Evolutionary conservation across 106 monocot genomes (phyloP).

Genomic region (Apostasia shenzhenica): DNA sequence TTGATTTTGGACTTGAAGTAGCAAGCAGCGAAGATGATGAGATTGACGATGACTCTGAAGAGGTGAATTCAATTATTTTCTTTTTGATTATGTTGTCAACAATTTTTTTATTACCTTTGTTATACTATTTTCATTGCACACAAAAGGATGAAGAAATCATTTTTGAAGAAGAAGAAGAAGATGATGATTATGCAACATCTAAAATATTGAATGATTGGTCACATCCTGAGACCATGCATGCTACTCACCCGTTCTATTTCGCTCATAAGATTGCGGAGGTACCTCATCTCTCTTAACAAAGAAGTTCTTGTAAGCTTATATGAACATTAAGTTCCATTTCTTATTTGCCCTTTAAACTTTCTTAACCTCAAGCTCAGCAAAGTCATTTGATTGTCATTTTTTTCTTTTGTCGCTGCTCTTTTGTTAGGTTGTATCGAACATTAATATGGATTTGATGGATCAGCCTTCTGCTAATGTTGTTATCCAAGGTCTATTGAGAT

Average conservation of each 20-base stretch:
- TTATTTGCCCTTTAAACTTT: neutral
- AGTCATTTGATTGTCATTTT: neutral
- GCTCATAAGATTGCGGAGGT: slow-evolving; percentile 77
- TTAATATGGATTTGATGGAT: slow-evolving; percentile 66
- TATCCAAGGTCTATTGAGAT: slow-evolving; percentile 74
- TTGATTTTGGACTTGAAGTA: slow-evolving; percentile 54
- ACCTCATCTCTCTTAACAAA: neutral
- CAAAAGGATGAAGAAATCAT: slow-evolving; percentile 38
- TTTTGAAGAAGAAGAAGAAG: slow-evolving; percentile 54
- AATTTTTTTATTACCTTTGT: slow-evolving; percentile 3
- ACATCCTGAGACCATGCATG: slow-evolving; percentile 63
- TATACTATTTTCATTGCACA: neutral
- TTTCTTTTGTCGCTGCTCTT: neutral
- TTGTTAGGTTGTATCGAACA: slow-evolving; percentile 47
- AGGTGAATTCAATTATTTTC: slow-evolving; percentile 22
- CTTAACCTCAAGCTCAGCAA: neutral
- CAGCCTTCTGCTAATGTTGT: slow-evolving; percentile 70
- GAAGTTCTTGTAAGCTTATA: no score
- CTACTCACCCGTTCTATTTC: slow-evolving; percentile 85
- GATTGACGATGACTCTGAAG: slow-evolving; percentile 53
- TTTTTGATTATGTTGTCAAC: neutral
- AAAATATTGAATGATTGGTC: slow-evolving; percentile 56
- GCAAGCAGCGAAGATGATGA: slow-evolving; percentile 40
- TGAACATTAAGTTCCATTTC: no score
- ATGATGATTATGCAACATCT: slow-evolving; percentile 23